A percentile compares a stretch with the other conserved stretches of the same genome.
Evolutionary conservation across 306 rosid genomes (phyloP).

Genomic region (Inga oerstediana): DNA sequence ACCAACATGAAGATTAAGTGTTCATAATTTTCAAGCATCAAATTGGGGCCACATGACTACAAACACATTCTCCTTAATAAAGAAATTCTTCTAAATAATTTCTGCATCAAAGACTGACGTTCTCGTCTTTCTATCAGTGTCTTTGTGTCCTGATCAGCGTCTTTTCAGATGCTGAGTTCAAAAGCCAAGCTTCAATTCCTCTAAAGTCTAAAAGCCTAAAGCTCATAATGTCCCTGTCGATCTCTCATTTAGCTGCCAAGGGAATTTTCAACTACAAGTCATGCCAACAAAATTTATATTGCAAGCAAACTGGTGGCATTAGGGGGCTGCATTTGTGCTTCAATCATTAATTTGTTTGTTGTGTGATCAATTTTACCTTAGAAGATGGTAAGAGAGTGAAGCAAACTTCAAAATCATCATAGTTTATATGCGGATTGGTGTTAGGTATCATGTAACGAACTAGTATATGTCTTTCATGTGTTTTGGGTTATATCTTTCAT

Average conservation of each 20-base stretch:
- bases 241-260: not conserved
- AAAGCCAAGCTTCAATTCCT: no score
- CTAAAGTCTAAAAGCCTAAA: no score
- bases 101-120: not conserved
- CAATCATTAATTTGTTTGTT: not conserved
- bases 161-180: no score
- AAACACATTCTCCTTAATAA: not conserved
- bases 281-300: not conserved
- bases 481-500: not conserved
- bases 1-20: not conserved
- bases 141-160: not conserved
- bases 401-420: not conserved
- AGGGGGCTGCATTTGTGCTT: not conserved
- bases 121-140: no score
- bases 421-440: not conserved
- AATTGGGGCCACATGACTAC: not conserved
- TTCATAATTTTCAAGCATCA: not conserved
- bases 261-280: not conserved
- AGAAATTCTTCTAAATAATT: not conserved
- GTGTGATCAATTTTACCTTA: not conserved
- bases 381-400: not conserved
- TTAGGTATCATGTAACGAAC: not conserved
- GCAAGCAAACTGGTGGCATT: not conserved
- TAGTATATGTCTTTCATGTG: not conserved
- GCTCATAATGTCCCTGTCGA: not conserved